Evolutionary conservation across 176 grass and related monocot species (phyloP), one percentile per base, ranked within the genome.

Genomic region (Rhipidocladum racemiflorum): DNA sequence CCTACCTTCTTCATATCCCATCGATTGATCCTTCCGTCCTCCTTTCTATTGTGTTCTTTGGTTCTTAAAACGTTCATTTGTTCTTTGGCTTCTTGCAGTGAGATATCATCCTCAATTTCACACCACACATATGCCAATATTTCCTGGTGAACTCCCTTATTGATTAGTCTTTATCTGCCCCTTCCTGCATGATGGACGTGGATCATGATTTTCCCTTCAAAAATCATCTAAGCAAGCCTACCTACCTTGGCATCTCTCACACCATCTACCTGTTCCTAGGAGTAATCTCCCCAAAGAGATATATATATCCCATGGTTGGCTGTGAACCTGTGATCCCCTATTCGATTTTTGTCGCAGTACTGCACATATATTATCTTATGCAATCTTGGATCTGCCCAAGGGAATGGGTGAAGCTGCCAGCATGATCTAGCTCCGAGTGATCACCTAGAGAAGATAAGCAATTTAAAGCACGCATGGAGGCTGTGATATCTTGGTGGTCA

Each of bases 391-490:
- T 87, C 34, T 90, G 89, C 40, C 67, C 85, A 78, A 77, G 85
- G 87, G 87, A 92, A 95, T 66, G 82, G 85, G 85, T 94, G 90
- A 95, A 95, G 90, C 90, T 92, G 87, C 90, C 90, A 95, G 87
- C 90, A 92, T 92, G 85, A 95, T 95, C 87, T 90, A 92, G 82
- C 93, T 95, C 48, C 80, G 70, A 76, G 70, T 86, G 82, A 88
- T 83, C 83, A 75, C 50, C 54, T 14, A 16, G 29, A 39, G 39
- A 64, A 34, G 36, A 20, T 16, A 14, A 30, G 60, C 6, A 51
- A n/a, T n/a, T n/a, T n/a, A n/a, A 14, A 16, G 27, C 15, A 51
- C 12, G 11, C 67, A 21, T 38, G 27, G 59, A 18, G 10, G 7
- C 25, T 60, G 49, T 21, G 57, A 51, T 56, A 61, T 68, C 45